Base-by-base conservation (phyloP, 495 filamentous ascomycete genomes). In the Xylaria palmicola region DNA sequence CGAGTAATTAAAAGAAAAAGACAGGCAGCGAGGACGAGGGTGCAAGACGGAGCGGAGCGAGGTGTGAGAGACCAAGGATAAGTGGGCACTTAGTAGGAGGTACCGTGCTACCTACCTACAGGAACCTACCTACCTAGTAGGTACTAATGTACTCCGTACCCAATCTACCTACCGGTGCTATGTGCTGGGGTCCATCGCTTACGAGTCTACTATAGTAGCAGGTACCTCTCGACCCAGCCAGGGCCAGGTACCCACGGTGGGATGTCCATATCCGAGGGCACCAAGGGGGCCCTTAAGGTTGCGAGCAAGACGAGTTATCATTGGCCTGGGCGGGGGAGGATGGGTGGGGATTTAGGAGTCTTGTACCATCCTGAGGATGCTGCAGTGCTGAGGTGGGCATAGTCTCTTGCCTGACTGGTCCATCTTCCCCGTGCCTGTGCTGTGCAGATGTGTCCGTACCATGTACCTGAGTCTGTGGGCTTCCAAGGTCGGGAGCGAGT, bases 31-130 rank as follows among this genome's bases (percentile, higher is more conserved):
- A 60, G 41, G 41, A 47, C 39, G 27, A 52, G 50, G 37, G 59
- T 45, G 26, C 47, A 60, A 34, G 52, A 27, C 41, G 13, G 43
- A 24, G 56, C 60, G 29, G 62, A 60, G 62, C 51, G 60, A 62
- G 56, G 57, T 65, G 53, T 56, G 59, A 53, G 49, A 60, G 60
- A 47, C 20, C 19, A 63, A 53, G 41, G 48, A 36, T 52, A 54
- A 52, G 40, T 34, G 53, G 49, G 59, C 54, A 56, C 37, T 32
- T 57, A 60, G 50, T 51, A 67, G 53, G 39, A 60, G 63, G 54
- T 40, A 54, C 32, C 7, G 55, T 51, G 48, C 48, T 51, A 34
- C 48, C 6, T 36, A 36, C 32, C 32, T 36, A 36, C 32, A 6
- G 13, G 32, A 36, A 6, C 6, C 32, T 36, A 36, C 32, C 6